A percentile compares a stretch with the other conserved stretches of the same genome.
These are phyloP conservation scores for Pythium utonaiense DNA, from an alignment of 352 stramenopile genomes.

Conservation along the genomic window DNA sequence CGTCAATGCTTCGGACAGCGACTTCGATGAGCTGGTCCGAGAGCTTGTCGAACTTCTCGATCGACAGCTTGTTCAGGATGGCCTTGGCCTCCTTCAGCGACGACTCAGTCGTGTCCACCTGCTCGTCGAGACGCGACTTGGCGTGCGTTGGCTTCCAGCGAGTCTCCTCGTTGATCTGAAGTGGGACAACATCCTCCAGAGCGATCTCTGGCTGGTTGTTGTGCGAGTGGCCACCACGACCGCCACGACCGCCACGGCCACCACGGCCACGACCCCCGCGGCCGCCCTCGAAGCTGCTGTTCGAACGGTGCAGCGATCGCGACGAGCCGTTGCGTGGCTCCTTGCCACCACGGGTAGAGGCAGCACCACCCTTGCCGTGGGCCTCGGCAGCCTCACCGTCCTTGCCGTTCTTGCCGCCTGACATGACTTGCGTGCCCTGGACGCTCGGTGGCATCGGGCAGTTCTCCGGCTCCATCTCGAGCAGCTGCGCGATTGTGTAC, in stretches of 20 bases:
- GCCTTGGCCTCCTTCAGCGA: conserved; percentile 87
- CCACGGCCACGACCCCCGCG: conserved; percentile 44
- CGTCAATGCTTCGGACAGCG: conserved; percentile 76
- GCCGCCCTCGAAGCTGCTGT: conserved; percentile 43
- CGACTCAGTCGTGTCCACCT: conserved; percentile 51
- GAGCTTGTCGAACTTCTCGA: conserved; percentile 96
- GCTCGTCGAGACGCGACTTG: conserved; percentile 51
- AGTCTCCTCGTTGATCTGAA: conserved; percentile 80
- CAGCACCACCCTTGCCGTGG: conserved; percentile 19
- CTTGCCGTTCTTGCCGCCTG: conserved; percentile 47
- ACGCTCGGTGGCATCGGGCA: conserved; percentile 52
- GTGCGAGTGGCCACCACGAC: conserved; percentile 8
- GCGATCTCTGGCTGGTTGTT: conserved; percentile 36
- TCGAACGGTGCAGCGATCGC: conserved; percentile 39
- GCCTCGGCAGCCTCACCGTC: conserved; percentile 26
- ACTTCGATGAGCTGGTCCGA: conserved; percentile 90
- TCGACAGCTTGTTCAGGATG: conserved; percentile 96
- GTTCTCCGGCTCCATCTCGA: conserved; percentile 61
- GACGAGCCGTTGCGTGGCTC: conserved; percentile 37
- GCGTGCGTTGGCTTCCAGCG: conserved; percentile 75
- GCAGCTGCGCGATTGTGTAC: conserved; percentile 73
- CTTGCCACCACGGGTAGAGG: conserved; percentile 17
- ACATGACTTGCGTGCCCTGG: conserved; percentile 40
- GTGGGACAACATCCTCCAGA: conserved; percentile 57
- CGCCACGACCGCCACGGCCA: conserved; percentile 27